Evolutionary conservation across 441 rosid species (phyloP).

Genomic region (Eruca vesicaria): DNA sequence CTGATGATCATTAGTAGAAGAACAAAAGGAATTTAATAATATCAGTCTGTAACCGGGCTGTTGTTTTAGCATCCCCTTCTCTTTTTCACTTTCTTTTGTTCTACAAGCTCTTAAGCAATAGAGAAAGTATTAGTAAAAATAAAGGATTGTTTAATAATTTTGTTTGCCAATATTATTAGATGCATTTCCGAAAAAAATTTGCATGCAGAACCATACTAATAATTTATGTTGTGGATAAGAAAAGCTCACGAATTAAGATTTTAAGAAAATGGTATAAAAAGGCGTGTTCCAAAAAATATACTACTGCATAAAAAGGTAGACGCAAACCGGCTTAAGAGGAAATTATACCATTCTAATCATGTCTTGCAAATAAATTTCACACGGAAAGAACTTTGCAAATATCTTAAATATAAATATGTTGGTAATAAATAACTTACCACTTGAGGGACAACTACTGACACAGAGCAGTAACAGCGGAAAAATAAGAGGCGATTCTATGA

Average conservation of each 20-base stretch:
- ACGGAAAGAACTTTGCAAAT: background rate
- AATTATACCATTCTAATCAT: background rate
- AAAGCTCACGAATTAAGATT: too few relatives aligned
- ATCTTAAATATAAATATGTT: background rate
- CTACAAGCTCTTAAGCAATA: slow-evolving; percentile 1
- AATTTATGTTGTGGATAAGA: background rate
- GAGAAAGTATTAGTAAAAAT: background rate
- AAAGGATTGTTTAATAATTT: background rate
- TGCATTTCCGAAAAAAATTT: background rate
- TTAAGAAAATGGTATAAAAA: too few relatives aligned
- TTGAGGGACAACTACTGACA: background rate
- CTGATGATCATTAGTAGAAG: background rate
- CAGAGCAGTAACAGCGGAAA: background rate
- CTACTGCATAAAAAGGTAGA: background rate
- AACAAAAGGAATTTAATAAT: background rate
- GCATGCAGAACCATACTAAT: too few relatives aligned
- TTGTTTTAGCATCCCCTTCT: background rate
- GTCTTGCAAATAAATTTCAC: background rate
- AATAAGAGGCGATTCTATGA: background rate
- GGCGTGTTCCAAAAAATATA: background rate
- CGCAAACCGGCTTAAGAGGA: background rate
- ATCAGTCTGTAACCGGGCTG: background rate
- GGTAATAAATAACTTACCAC: background rate
- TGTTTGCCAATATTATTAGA: background rate
- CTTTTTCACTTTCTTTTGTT: slow-evolving; percentile 3